Base-by-base conservation (phyloP, 306 rosid genomes). In the Trifolium subterraneum region DNA sequence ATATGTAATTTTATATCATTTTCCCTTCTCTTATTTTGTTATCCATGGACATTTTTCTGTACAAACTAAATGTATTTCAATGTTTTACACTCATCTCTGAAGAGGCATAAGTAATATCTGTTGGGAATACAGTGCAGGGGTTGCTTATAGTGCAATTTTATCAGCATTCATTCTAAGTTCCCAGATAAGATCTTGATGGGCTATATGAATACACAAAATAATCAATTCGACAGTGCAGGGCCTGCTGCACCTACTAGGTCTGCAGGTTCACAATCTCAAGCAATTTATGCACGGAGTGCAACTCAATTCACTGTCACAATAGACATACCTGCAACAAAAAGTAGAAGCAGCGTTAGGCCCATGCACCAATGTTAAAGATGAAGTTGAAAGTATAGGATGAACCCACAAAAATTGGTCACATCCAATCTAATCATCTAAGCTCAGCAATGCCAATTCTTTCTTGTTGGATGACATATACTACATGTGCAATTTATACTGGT, bases 151-250 rank as follows among this genome's bases (percentile, higher is more conserved):
- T 42, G 79, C 75, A 80, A 13, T 38, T 93, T 94, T 76, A 95
- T 96, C 4, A 83, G 95, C 78, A 78, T 92, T 78, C 86, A 95
- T 83, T 89, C 94, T 55, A 86, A 87, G 54, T 29, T 42, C 99
- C 23, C 95, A 79, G 51, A 29, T 79, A 33, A 22, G 25, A 22
- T 22, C 25, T 22, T 22, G 25, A 22, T 22, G 25, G 25, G 25
- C 25, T 22, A 22, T 22, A 22, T 22, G 25, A 22, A 22, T 22
- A 22, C 25, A 22, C 25, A 22, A 22, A 22, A 22, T 22, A 22
- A 22, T 22, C 25, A 22, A 22, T 22, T 22, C 25, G 25, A 22
- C 12, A 8, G 42, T 38, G 42, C 42, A 38, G 11, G 42, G 10
- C 38, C 38, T 35, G 38, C 38, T 35, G 7, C 38, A 35, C 7